phyloP scores from a whole-genome alignment of 192 early-diverging fungal species.

The Kickxella alabastrina region DNA sequence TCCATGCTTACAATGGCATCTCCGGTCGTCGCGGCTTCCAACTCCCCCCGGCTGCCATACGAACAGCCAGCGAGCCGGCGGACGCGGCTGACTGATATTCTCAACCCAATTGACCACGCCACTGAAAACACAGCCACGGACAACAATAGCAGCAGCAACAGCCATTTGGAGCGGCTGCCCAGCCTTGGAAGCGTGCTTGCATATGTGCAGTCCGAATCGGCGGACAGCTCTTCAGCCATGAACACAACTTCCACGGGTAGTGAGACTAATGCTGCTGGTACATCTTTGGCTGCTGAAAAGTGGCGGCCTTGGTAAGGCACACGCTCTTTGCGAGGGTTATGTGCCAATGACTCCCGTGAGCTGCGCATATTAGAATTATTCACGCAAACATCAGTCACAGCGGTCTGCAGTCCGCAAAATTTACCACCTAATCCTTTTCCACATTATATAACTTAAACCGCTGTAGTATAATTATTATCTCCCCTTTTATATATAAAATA shows the following conservation, averaged over 20 bases:
- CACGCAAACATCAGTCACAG: no score
- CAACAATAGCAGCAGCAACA: background rate
- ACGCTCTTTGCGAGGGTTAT: no score
- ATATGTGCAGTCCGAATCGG: slow-evolving; percentile 13
- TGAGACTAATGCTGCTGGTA: slow-evolving; percentile 1
- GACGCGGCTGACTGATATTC: slow-evolving; percentile 30
- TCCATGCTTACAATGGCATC: slow-evolving; percentile 25
- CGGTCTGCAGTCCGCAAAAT: no score
- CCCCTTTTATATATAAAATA: no score
- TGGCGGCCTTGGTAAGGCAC: slow-evolving; percentile 45
- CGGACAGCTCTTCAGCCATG: background rate
- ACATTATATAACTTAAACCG: no score
- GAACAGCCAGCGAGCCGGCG: slow-evolving; percentile 16
- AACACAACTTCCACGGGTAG: slow-evolving; percentile 6
- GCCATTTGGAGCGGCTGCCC: slow-evolving; percentile 34
- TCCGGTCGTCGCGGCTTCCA: background rate
- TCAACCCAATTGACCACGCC: slow-evolving; percentile 25
- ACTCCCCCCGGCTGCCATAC: slow-evolving; percentile 3
- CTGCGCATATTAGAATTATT: no score
- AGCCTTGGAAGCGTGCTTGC: slow-evolving; percentile 39
- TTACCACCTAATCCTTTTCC: no score
- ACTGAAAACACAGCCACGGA: background rate
- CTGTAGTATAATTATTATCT: no score
- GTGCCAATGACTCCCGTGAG: no score
- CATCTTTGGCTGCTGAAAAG: slow-evolving; percentile 23